Evolutionary conservation across 257 asterid genomes (phyloP).

Genomic region (Ballota nigra): DNA sequence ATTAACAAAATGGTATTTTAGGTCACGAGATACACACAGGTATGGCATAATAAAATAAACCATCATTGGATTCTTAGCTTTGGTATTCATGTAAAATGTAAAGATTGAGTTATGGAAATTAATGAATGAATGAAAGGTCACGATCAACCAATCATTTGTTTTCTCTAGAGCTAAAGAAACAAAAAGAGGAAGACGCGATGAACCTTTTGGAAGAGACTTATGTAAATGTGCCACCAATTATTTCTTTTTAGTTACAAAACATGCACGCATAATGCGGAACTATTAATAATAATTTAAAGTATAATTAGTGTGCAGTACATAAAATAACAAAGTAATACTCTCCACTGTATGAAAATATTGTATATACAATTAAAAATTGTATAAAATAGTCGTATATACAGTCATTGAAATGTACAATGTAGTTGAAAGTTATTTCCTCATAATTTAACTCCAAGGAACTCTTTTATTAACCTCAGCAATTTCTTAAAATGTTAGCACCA

Average conservation of each 20-base stretch:
- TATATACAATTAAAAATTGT: too few species aligned
- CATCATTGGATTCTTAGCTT: constrained; percentile 23
- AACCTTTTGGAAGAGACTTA: background rate
- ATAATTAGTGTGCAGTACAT: too few species aligned
- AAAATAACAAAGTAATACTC: too few species aligned
- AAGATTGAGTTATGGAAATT: constrained; percentile 1
- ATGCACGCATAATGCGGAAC: background rate
- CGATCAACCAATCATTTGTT: constrained; percentile 1
- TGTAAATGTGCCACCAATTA: background rate
- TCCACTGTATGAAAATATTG: too few species aligned
- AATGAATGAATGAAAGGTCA: constrained; percentile 17
- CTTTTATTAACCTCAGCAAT: too few species aligned
- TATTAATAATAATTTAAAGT: too few species aligned
- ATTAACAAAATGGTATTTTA: background rate
- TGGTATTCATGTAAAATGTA: background rate
- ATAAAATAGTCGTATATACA: too few species aligned
- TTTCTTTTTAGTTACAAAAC: background rate
- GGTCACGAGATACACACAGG: background rate
- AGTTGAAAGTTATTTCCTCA: too few species aligned
- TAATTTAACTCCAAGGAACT: too few species aligned
- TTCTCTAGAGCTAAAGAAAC: background rate
- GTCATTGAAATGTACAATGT: too few species aligned
- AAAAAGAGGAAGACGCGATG: background rate
- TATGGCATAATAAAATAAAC: background rate
- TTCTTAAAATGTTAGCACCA: too few species aligned